phyloP scores from a whole-genome alignment of 345 rosid species.

The Gossypium stocksii region DNA sequence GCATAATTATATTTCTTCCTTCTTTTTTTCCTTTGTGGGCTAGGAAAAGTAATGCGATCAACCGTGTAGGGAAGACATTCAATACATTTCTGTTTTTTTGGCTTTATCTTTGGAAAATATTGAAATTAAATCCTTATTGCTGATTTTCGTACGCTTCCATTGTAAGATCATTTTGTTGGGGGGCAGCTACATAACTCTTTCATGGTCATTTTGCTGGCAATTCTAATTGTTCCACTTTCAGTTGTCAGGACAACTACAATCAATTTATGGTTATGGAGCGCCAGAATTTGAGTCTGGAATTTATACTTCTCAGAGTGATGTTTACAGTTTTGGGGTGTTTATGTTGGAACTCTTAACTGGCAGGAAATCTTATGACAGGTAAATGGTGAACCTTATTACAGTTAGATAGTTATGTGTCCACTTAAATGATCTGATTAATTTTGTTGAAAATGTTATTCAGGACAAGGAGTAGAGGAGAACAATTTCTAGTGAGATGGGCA shows the following conservation, averaged over 20 bases:
- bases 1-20: not conserved
- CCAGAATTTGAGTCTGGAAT: conserved; percentile 94
- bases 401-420: not conserved
- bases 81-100: not conserved
- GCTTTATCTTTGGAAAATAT: not conserved
- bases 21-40: not conserved
- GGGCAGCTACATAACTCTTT: not conserved
- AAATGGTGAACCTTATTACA: conserved; percentile 9
- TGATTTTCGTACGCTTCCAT: not conserved
- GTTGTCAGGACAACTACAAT: conserved; percentile 83
- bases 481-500: conserved; percentile 96
- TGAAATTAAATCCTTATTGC: not conserved
- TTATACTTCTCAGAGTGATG: conserved; percentile 84
- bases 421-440: not conserved
- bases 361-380: conserved; percentile 84
- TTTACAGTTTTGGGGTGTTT: conserved; percentile 94
- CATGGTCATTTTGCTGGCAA: not conserved
- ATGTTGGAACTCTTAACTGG: conserved; percentile 98
- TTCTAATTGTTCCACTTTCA: conserved; percentile 34
- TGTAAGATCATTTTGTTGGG: not conserved
- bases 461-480: conserved; percentile 70
- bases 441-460: conserved; percentile 31
- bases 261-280: conserved; percentile 89
- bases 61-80: not conserved
- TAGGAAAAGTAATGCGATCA: not conserved